These are phyloP conservation scores for Paraphoma chrysanthemicola DNA, from an alignment of 2,329 filamentous ascomycete species.

Conservation along the genomic window DNA sequence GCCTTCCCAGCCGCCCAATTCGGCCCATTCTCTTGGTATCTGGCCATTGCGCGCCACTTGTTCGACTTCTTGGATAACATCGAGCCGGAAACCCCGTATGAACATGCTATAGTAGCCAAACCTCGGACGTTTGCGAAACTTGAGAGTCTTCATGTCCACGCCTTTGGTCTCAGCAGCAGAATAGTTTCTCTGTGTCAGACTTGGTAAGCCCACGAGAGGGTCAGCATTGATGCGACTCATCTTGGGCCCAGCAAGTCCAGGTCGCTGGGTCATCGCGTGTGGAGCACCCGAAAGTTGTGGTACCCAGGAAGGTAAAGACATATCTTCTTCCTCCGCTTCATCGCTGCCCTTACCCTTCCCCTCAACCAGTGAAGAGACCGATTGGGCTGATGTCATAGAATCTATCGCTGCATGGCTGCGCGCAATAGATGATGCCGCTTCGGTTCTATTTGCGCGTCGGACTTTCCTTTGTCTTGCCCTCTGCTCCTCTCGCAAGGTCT, in stretches of 20 bases:
- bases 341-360: not conserved
- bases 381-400: no score
- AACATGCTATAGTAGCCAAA: slow-evolving; percentile 39
- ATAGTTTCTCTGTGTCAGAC: slow-evolving; percentile 35
- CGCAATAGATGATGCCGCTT: no score
- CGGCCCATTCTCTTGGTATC: slow-evolving; percentile 22
- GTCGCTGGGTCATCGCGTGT: slow-evolving; percentile 25
- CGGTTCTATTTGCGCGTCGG: not conserved
- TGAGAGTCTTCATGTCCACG: slow-evolving; percentile 20
- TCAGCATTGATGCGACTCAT: slow-evolving; percentile 46
- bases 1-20: slow-evolving; percentile 7
- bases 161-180: slow-evolving; percentile 32
- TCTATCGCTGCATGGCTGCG: no score
- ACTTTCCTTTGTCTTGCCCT: not conserved
- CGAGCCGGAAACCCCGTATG: slow-evolving; percentile 41
- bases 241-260: slow-evolving; percentile 23
- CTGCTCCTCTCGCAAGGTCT: not conserved
- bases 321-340: not conserved
- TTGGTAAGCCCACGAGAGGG: slow-evolving; percentile 42
- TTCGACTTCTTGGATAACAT: slow-evolving; percentile 15
- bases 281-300: slow-evolving; percentile 24
- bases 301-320: slow-evolving; percentile 42
- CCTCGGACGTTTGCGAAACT: slow-evolving; percentile 28
- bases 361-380: no score
- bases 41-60: slow-evolving; percentile 13